phyloP scores from a whole-genome alignment of 805 yeast genomes.

The Yarrowia sp. region DNA sequence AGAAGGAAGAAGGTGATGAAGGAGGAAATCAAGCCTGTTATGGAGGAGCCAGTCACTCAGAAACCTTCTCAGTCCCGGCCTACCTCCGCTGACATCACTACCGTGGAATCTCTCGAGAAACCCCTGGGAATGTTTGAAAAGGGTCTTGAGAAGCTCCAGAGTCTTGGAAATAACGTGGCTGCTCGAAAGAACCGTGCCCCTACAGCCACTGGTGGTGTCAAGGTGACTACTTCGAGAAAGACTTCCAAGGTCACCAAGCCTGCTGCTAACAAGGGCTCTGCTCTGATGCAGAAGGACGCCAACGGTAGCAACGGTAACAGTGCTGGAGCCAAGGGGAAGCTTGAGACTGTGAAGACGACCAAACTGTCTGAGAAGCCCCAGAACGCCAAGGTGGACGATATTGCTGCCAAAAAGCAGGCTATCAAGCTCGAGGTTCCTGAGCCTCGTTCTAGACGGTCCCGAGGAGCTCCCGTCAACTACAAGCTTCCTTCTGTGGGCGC shows the following conservation, averaged over 20 bases:
- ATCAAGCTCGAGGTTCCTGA: constrained; percentile 14
- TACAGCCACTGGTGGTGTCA: constrained; percentile 29
- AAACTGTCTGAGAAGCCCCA: constrained; percentile 21
- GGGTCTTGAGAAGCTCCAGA: background rate
- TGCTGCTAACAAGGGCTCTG: background rate
- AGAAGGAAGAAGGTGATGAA: too few relatives aligned
- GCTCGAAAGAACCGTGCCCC: constrained; percentile 22
- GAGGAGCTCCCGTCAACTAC: constrained; percentile 63
- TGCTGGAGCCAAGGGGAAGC: constrained; percentile 7
- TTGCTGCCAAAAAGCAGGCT: background rate
- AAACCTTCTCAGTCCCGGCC: background rate
- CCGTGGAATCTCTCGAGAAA: constrained; percentile 6
- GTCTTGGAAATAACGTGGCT: background rate
- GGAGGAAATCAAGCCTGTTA: too few relatives aligned
- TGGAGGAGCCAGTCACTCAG: too few relatives aligned
- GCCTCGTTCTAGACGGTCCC: constrained; percentile 56
- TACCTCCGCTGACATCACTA: background rate
- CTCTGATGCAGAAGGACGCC: constrained; percentile 27
- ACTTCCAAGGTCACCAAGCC: constrained; percentile 1
- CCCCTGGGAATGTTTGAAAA: constrained; percentile 10
- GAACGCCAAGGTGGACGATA: background rate
- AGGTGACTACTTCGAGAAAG: constrained; percentile 25
- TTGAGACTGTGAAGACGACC: constrained; percentile 2
- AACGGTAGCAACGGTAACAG: constrained; percentile 1
- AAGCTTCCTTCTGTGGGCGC: constrained; percentile 69